phyloP scores from a whole-genome alignment of 2,329 filamentous ascomycete species.

The Ambrosiella cleistominuta region DNA sequence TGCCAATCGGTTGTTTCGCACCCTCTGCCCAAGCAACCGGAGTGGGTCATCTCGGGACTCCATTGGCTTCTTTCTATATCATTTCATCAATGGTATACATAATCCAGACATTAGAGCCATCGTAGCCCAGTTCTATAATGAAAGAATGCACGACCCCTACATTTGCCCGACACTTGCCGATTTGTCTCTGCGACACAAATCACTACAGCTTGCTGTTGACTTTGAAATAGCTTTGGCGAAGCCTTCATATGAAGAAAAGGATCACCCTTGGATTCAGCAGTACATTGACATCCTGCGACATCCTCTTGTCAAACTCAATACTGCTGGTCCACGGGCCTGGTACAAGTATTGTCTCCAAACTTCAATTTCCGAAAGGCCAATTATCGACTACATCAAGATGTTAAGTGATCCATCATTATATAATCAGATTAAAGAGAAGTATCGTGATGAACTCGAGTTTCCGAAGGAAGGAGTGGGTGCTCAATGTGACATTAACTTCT shows the following conservation, averaged over 20 bases:
- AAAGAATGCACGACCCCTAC: neutral
- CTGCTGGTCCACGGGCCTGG: constrained; percentile 9
- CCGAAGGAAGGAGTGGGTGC: constrained; percentile 62
- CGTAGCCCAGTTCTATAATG: constrained; percentile 17
- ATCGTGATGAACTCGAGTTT: constrained; percentile 52
- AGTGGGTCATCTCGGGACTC: constrained; percentile 25
- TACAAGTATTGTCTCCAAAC: constrained; percentile 19
- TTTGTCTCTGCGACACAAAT: constrained; percentile 33
- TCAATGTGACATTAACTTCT: constrained; percentile 85
- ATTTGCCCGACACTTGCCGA: constrained; percentile 20
- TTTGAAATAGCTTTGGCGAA: constrained; percentile 36
- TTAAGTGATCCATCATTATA: constrained; percentile 34
- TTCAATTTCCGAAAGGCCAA: constrained; percentile 19
- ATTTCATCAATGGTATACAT: constrained; percentile 27
- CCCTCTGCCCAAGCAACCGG: constrained; percentile 22
- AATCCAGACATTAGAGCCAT: constrained; percentile 27
- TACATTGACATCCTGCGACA: constrained; percentile 12
- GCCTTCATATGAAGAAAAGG: constrained; percentile 23
- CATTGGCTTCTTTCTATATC: constrained; percentile 10
- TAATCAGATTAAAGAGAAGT: constrained; percentile 27
- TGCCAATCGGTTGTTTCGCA: constrained; percentile 19
- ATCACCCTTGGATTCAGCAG: neutral
- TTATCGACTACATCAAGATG: constrained; percentile 27
- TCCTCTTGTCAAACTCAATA: constrained; percentile 5
- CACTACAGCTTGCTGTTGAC: constrained; percentile 36